Conservation (phyloP, 2,329 filamentous ascomycete genomes). For the Talaromyces sp. region DNA sequence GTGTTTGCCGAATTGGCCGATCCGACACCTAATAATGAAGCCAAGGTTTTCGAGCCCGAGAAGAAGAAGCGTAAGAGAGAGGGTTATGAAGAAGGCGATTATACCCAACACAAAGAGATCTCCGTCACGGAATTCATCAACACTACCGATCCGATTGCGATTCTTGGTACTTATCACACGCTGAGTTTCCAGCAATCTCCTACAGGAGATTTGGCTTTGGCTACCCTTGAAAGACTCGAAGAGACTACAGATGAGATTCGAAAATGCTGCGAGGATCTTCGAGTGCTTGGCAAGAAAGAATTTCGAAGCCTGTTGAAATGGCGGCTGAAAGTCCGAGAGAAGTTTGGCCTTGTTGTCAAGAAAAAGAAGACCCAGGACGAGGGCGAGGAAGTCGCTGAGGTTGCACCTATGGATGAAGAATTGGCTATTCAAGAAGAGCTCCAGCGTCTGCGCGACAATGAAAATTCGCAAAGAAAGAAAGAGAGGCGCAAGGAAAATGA, state of each 20-base stretch:
- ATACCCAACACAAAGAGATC: conserved; percentile 85
- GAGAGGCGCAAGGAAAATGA: conserved; percentile 88
- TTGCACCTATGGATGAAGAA: conserved; percentile 93
- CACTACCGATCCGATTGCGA: conserved; percentile 86
- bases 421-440: conserved; percentile 85
- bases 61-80: conserved; percentile 96
- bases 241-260: conserved; percentile 84
- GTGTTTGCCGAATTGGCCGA: conserved; percentile 92
- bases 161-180: conserved; percentile 81
- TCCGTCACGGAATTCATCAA: conserved; percentile 91
- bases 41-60: conserved; percentile 96
- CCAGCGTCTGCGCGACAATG: conserved; percentile 75
- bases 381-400: conserved; percentile 72
- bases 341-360: conserved; percentile 82
- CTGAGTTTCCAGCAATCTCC: conserved; percentile 77
- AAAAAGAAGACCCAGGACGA: conserved; percentile 58
- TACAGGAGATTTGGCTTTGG: conserved; percentile 80
- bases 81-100: conserved; percentile 96
- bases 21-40: conserved; percentile 88
- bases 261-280: conserved; percentile 76
- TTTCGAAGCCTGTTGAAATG: conserved; percentile 88
- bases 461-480: conserved; percentile 73
- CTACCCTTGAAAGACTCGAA: conserved; percentile 78
- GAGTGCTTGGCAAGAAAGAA: conserved; percentile 88
- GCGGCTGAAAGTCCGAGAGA: conserved; percentile 84